phyloP scores from a whole-genome alignment of 116 monocot species.

The Zostera marina region DNA sequence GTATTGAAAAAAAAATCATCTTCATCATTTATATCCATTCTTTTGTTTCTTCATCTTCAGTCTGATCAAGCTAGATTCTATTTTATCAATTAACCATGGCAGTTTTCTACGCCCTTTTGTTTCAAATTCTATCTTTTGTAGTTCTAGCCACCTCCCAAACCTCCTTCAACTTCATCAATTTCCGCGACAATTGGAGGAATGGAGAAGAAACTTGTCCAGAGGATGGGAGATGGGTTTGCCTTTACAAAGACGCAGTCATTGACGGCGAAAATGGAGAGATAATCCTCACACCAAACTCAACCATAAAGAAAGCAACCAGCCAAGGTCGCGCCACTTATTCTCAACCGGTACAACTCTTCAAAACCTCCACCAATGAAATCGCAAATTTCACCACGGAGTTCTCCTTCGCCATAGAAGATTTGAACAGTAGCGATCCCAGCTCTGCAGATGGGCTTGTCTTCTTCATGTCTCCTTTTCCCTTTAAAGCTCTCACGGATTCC shows the following conservation, averaged over 20 bases:
- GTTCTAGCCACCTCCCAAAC: not conserved
- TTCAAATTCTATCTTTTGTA: not conserved
- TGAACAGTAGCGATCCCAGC: not conserved
- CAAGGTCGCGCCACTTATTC: not conserved
- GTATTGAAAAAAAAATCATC: no score
- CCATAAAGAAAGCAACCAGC: no score
- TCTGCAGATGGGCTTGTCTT: not conserved
- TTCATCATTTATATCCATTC: no score
- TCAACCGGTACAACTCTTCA: not conserved
- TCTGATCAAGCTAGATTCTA: no score
- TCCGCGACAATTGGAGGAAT: not conserved
- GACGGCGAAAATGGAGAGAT: not conserved
- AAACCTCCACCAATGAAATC: not conserved
- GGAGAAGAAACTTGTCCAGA: not conserved
- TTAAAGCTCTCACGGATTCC: not conserved
- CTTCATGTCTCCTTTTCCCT: not conserved
- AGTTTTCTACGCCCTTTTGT: not conserved
- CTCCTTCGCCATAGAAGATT: not conserved
- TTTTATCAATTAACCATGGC: no score
- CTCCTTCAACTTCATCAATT: slow-evolving; percentile 6
- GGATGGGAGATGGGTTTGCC: not conserved
- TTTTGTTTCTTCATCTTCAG: no score
- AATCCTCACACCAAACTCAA: not conserved
- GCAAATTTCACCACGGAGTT: not conserved
- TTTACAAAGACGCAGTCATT: not conserved